These are phyloP conservation scores for Backusella morwellensis DNA, from an alignment of 192 early-diverging fungal species.

Conservation along the genomic window DNA sequence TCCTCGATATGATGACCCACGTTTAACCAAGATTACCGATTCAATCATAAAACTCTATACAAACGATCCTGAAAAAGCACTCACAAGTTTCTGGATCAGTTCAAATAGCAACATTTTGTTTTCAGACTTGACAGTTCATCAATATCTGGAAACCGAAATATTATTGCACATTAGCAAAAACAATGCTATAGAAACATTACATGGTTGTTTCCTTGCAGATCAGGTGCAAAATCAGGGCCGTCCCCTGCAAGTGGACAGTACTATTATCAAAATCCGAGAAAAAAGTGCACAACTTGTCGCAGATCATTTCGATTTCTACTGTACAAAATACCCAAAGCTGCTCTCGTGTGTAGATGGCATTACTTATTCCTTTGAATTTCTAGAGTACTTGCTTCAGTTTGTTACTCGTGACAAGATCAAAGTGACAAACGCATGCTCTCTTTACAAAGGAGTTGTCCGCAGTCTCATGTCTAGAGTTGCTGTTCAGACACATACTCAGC, in stretches of 20 bases:
- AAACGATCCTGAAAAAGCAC: slow-evolving; percentile 29
- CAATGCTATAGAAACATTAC: slow-evolving; percentile 28
- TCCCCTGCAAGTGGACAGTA: slow-evolving; percentile 1
- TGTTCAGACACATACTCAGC: slow-evolving; percentile 9
- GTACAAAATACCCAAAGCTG: slow-evolving; percentile 30
- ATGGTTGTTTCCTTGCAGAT: slow-evolving; percentile 27
- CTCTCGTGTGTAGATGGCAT: slow-evolving; percentile 35
- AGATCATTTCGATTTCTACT: slow-evolving; percentile 31
- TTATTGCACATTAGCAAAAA: slow-evolving; percentile 10
- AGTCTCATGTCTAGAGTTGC: slow-evolving; percentile 21
- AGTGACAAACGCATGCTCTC: slow-evolving; percentile 13
- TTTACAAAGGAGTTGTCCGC: slow-evolving; percentile 31
- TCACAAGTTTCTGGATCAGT: slow-evolving; percentile 25
- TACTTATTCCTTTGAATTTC: slow-evolving; percentile 29
- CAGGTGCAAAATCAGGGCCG: slow-evolving; percentile 13
- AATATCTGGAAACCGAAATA: slow-evolving; percentile 7
- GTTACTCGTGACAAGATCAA: slow-evolving; percentile 24
- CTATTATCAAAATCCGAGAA: slow-evolving; percentile 13
- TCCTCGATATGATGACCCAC: neutral
- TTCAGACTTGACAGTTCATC: neutral
- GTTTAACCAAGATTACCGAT: neutral
- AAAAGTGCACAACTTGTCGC: slow-evolving; percentile 15
- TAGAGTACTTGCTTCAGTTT: slow-evolving; percentile 24
- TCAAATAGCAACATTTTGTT: neutral
- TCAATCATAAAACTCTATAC: slow-evolving; percentile 9